phyloP scores from a whole-genome alignment of 1,139 yeast genomes.

The Diutina sp. region DNA sequence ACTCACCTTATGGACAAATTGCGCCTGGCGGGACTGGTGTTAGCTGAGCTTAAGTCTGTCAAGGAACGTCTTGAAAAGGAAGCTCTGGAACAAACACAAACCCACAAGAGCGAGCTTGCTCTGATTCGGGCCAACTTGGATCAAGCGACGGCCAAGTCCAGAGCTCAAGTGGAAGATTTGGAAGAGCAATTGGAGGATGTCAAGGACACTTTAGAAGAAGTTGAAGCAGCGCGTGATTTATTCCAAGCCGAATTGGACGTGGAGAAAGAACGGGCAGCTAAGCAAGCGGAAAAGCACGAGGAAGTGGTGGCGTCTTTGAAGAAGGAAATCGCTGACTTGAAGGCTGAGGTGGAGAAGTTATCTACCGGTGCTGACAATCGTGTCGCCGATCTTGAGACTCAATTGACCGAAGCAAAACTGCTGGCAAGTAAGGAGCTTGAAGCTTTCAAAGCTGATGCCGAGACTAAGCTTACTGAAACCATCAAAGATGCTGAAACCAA shows the following conservation, averaged over 20 bases:
- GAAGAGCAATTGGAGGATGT: conserved; percentile 3
- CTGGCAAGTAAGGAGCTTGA: background rate
- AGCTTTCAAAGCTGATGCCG: conserved; percentile 4
- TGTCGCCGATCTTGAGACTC: background rate
- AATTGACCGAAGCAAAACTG: background rate
- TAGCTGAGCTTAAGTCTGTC: conserved; percentile 22
- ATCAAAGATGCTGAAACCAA: conserved; percentile 1
- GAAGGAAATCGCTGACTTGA: conserved; percentile 7
- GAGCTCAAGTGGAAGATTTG: conserved; percentile 1
- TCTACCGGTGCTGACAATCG: conserved; percentile 2
- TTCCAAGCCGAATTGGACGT: conserved; percentile 2
- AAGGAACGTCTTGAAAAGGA: background rate
- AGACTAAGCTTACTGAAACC: conserved; percentile 3
- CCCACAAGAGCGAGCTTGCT: conserved; percentile 3
- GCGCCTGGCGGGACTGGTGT: conserved; percentile 32
- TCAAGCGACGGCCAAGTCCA: background rate
- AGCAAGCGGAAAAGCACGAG: conserved; percentile 11
- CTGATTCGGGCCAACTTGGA: conserved; percentile 5
- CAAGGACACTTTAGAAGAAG: conserved; percentile 2
- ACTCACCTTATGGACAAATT: conserved; percentile 30
- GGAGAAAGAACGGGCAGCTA: conserved; percentile 1
- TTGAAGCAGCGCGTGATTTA: background rate
- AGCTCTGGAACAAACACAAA: conserved; percentile 3
- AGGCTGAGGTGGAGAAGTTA: conserved; percentile 6
- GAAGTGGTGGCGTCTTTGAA: conserved; percentile 7